Evolutionary conservation across 192 early-diverging fungal genomes (phyloP).

Genomic region (Gigaspora rosea): DNA sequence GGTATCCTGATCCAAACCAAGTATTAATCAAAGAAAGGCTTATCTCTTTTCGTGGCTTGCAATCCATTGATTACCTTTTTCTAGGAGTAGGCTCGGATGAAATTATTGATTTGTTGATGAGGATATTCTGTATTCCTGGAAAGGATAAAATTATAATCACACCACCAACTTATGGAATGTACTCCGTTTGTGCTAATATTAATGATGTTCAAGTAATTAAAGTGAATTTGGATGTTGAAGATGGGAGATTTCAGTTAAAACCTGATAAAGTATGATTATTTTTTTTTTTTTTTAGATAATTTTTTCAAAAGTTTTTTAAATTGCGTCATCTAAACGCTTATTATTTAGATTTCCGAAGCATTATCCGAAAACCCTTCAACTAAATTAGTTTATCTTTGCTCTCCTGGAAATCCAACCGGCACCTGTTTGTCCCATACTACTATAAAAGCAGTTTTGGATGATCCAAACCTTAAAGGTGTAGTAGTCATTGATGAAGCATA

Average conservation of each 20-base stretch:
- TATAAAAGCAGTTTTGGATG: conserved; percentile 67
- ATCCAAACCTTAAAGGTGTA: conserved; percentile 75
- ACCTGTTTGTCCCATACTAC: conserved; percentile 72
- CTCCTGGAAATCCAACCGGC: conserved; percentile 98
- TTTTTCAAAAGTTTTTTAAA: conserved; percentile 10
- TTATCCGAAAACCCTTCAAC: conserved; percentile 73
- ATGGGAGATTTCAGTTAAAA: conserved; percentile 67
- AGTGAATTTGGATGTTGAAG: conserved; percentile 77
- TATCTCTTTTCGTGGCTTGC: conserved; percentile 68
- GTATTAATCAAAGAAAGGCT: conserved; percentile 77
- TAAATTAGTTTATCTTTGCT: conserved; percentile 95
- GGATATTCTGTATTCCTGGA: conserved; percentile 88
- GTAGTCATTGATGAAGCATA: conserved; percentile 99
- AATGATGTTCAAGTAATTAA: conserved; percentile 94
- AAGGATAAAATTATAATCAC: conserved; percentile 91
- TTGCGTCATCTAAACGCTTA: not conserved
- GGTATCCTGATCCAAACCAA: conserved; percentile 97
- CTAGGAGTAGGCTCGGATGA: conserved; percentile 98
- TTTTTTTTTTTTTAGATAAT: not conserved
- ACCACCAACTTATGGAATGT: conserved; percentile 99
- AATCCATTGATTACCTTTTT: conserved; percentile 75
- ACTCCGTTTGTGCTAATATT: conserved; percentile 86
- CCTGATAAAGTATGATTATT: conserved; percentile 51
- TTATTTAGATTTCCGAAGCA: conserved; percentile 58
- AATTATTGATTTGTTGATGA: conserved; percentile 86